These are phyloP conservation scores for Lipomyces oligophaga DNA, from an alignment of 805 yeast genomes.

Conservation along the genomic window DNA sequence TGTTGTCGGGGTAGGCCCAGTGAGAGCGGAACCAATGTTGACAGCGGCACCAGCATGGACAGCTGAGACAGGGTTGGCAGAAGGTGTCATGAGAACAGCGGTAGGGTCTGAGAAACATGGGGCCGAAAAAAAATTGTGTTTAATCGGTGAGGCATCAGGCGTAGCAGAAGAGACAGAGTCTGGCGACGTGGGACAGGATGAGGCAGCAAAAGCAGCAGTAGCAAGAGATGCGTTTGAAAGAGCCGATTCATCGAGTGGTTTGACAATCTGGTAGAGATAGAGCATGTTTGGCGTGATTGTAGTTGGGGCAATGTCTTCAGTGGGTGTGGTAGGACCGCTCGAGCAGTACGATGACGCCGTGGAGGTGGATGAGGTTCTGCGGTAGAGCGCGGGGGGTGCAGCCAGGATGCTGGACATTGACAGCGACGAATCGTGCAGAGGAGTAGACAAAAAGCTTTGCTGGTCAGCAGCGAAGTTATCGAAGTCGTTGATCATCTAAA, in stretches of 20 bases:
- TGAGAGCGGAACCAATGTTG: neutral
- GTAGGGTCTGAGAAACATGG: constrained; percentile 15
- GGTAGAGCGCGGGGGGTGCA: constrained; percentile 18
- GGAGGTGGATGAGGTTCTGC: constrained; percentile 11
- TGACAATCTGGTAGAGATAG: constrained; percentile 5
- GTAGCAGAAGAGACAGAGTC: constrained; percentile 5
- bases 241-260: neutral
- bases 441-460: neutral
- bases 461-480: constrained; percentile 1
- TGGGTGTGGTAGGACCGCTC: constrained; percentile 20
- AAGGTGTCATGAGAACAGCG: too few relatives aligned
- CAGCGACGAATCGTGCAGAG: constrained; percentile 1
- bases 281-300: constrained; percentile 27
- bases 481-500: constrained; percentile 1
- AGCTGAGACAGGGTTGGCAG: too few relatives aligned
- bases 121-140: constrained; percentile 4
- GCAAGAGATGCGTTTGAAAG: constrained; percentile 9
- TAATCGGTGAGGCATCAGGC: constrained; percentile 7
- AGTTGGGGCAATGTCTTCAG: constrained; percentile 20
- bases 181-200: constrained; percentile 9
- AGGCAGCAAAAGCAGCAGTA: constrained; percentile 3
- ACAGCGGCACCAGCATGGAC: too few relatives aligned
- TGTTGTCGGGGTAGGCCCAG: constrained; percentile 14
- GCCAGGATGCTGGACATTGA: constrained; percentile 20
- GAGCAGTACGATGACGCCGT: constrained; percentile 17